A percentile compares a stretch with the other conserved stretches of the same genome.
Conservation (phyloP, 768 basidiomycete genomes). For the Mycena olivaceomarginata region DNA sequence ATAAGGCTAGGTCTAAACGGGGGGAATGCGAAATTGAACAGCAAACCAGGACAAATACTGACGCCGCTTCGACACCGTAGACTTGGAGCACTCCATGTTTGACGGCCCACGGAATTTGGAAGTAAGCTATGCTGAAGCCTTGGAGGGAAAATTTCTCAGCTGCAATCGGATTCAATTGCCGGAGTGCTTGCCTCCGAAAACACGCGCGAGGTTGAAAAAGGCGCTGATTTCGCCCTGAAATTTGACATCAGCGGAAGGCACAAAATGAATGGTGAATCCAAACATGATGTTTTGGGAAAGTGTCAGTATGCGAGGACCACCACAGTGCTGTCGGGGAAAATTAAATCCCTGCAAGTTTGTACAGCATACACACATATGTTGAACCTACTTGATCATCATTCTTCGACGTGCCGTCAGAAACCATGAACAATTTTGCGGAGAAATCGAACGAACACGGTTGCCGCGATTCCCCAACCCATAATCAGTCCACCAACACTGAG, state of each 20-base stretch:
- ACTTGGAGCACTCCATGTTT: constrained; percentile 71
- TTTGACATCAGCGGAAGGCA: not conserved
- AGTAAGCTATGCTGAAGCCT: constrained; percentile 72
- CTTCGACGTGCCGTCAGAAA: not conserved
- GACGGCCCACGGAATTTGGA: constrained; percentile 73
- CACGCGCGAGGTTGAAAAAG: constrained; percentile 70
- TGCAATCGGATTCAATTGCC: not conserved
- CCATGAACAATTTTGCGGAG: not conserved
- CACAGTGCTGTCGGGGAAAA: not conserved
- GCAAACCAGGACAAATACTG: constrained; percentile 13
- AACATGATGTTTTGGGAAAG: constrained; percentile 62
- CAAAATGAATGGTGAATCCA: not conserved
- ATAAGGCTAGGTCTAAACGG: too few species aligned
- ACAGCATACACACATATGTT: not conserved
- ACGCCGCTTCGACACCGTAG: constrained; percentile 73
- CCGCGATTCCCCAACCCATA: constrained; percentile 75
- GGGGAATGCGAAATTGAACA: not conserved
- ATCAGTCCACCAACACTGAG: constrained; percentile 66
- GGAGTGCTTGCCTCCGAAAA: constrained; percentile 57
- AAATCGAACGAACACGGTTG: constrained; percentile 48
- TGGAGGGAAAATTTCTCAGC: not conserved
- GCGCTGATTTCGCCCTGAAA: constrained; percentile 71
- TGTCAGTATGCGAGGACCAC: constrained; percentile 59
- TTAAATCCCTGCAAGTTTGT: too few species aligned
- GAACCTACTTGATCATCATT: constrained; percentile 21